Evolutionary conservation across 139 green algal species (phyloP).

Genomic region (Volvox africanus): DNA sequence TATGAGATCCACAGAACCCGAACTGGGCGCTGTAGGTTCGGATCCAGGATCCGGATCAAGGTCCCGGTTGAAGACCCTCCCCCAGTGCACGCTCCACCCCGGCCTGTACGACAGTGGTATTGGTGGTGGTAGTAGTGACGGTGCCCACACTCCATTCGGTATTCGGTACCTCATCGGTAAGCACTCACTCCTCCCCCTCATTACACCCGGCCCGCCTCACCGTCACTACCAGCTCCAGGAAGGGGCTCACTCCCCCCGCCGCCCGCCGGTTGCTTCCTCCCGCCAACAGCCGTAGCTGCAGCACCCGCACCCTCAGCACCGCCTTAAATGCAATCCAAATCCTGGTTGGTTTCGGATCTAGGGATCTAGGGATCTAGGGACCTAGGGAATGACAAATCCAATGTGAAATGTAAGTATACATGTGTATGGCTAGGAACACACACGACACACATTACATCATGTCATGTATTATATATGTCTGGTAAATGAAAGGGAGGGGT

Average conservation of each 20-base stretch:
- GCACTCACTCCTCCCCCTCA: background rate
- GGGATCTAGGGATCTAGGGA: no score
- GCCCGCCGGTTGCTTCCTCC: background rate
- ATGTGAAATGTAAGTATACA: no score
- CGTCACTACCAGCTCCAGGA: constrained; percentile 36
- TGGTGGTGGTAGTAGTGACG: background rate
- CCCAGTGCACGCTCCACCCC: no score
- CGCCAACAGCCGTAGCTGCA: constrained; percentile 34
- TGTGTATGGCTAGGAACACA: no score
- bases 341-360: background rate
- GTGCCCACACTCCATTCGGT: background rate
- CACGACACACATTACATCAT: no score
- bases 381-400: no score
- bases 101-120: no score
- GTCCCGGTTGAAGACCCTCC: no score
- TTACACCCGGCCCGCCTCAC: constrained; percentile 2
- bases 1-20: background rate
- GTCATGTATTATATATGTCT: no score
- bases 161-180: background rate
- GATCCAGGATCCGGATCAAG: background rate
- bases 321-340: background rate
- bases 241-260: background rate
- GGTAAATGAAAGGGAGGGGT: no score
- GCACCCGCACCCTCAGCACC: constrained; percentile 17
- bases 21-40: background rate